These are phyloP conservation scores for Tylopilus felleus DNA, from an alignment of 768 basidiomycete genomes.

Conservation along the genomic window DNA sequence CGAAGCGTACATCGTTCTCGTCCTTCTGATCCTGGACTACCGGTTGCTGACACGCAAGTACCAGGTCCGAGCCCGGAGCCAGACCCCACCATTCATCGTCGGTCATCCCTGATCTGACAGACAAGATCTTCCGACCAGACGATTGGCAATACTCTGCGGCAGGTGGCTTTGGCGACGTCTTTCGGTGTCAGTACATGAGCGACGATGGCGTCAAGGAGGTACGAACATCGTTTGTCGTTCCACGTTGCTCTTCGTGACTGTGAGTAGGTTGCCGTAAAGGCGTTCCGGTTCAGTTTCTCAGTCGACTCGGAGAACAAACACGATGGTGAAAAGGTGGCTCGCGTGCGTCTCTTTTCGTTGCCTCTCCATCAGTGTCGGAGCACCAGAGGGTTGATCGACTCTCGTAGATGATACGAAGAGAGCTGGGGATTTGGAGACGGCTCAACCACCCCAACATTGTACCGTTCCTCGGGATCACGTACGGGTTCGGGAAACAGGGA, in stretches of 20 bases:
- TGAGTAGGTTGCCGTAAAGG: slow-evolving; percentile 9
- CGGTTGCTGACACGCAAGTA: neutral
- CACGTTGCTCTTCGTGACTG: neutral
- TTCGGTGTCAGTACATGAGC: neutral
- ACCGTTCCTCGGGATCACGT: slow-evolving; percentile 1
- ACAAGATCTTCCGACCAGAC: neutral
- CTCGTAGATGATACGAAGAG: slow-evolving; percentile 2
- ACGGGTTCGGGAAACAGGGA: slow-evolving; percentile 7
- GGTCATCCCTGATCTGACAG: neutral
- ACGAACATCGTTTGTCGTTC: neutral
- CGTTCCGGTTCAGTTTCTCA: slow-evolving; percentile 5
- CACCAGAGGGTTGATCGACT: neutral
- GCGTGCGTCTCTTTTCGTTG: neutral
- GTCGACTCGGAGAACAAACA: neutral
- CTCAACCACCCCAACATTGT: slow-evolving; percentile 2
- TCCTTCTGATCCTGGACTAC: neutral
- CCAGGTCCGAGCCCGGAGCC: neutral
- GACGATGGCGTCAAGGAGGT: slow-evolving; percentile 1
- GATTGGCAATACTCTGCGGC: neutral
- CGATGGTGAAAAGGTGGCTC: neutral
- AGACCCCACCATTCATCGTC: neutral
- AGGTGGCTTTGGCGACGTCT: slow-evolving; percentile 9
- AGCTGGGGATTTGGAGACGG: slow-evolving; percentile 8
- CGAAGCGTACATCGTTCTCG: neutral
- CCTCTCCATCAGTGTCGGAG: neutral